Base-by-base conservation (phyloP, 1,284 basidiomycete species). In the Malassezia slooffiae region DNA sequence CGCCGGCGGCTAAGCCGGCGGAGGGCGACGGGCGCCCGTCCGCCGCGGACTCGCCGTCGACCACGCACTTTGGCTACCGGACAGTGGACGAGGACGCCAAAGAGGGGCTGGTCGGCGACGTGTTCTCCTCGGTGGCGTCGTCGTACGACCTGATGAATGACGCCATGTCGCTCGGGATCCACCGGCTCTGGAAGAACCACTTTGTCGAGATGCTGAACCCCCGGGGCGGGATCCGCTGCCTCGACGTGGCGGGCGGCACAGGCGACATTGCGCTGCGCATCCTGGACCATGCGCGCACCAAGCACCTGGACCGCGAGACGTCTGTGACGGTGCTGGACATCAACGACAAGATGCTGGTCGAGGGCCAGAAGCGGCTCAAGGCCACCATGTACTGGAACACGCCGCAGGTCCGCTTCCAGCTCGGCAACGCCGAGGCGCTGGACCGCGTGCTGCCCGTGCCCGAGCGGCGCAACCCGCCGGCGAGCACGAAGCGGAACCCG, bases 71-170 rank as follows among this genome's bases (percentile, higher is more conserved):
- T 67, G 89, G 89, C n/a, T 93, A 87, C 76, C 79, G 76, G 72
- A 83, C 80, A 5, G 80, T 95, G 10, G 80, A 81, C 20, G 81
- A 85, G 70, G 80, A 82, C 35, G 71, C 77, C 34, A 93, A 79
- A 62, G 76, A 77, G 64, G 70, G 70, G 1, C 65, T 79, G 27
- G 91, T 99, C 46, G 86, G 85, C 57, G 77, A 78, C 52, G 90
- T 99, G 42, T 99, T 99, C 73, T 83, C 86, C 59, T 91, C 86
- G 4, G 91, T 99, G 42, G 89, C 93, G 31, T 85, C 85, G 30
- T 86, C 80, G 41, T 99, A 97, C 72, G 91, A 97, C 72, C 71
- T 96, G 31, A 95, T 97, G 90, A 99, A 99, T 75, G 93, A 97
- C 69, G 87, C 89, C 20, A 87, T 91, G 74, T 97, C 91, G 5